Evolutionary conservation across 2,329 filamentous ascomycete species (phyloP).

Genomic region (Eurotiales sp.): DNA sequence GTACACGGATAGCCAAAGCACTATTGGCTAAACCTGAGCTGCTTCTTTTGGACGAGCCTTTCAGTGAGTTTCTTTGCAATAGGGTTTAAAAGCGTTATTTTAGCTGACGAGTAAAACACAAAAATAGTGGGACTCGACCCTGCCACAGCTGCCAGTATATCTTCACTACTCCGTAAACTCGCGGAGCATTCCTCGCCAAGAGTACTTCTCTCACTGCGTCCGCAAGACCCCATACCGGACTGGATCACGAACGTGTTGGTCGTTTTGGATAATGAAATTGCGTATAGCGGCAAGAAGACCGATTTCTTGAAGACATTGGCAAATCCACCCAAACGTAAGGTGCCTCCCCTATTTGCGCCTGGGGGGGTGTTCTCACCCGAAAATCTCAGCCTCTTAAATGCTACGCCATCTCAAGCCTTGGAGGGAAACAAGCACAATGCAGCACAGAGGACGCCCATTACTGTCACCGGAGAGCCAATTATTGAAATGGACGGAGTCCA

Average conservation of each 20-base stretch:
- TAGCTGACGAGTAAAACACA: conserved; percentile 18
- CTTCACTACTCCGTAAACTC: conserved; percentile 64
- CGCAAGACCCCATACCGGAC: conserved; percentile 80
- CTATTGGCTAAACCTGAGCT: conserved; percentile 75
- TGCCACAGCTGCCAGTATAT: conserved; percentile 68
- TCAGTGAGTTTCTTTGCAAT: conserved; percentile 51
- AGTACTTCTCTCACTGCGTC: conserved; percentile 71
- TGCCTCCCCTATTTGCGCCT: conserved; percentile 3
- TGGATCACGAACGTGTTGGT: conserved; percentile 87
- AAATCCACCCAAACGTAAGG: conserved; percentile 14
- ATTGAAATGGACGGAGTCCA: conserved; percentile 84
- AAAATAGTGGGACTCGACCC: conserved; percentile 77
- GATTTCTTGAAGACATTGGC: conserved; percentile 58
- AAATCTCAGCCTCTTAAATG: neutral
- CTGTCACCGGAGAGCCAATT: conserved; percentile 59
- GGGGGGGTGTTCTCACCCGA: conserved; percentile 1
- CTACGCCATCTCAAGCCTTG: neutral
- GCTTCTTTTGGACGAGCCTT: conserved; percentile 85
- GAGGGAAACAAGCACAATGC: neutral
- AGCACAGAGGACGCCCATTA: conserved; percentile 7
- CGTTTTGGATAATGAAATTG: conserved; percentile 36
- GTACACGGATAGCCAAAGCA: conserved; percentile 83
- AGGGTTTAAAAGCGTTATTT: neutral
- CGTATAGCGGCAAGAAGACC: conserved; percentile 57
- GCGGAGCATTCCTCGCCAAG: conserved; percentile 65